Conservation (phyloP, 768 basidiomycete species). For the Neoboletus magnificus region DNA sequence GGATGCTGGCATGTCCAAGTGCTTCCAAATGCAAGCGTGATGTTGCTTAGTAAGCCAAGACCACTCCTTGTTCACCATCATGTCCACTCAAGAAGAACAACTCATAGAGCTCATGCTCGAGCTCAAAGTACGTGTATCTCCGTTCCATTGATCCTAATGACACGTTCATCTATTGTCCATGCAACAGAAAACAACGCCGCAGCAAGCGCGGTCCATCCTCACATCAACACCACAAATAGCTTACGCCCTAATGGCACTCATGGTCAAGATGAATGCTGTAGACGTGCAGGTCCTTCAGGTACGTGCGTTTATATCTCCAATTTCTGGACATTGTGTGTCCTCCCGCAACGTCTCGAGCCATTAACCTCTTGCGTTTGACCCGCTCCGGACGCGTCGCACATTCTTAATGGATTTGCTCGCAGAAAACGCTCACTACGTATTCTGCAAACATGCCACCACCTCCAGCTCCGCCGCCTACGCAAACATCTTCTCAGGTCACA, state of each 20-base stretch:
- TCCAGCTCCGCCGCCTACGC: conserved; percentile 11
- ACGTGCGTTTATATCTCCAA: conserved; percentile 2
- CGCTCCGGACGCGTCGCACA: neutral
- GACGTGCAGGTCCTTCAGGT: conserved; percentile 78
- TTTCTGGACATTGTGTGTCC: neutral
- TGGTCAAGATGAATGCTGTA: conserved; percentile 75
- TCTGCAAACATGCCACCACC: conserved; percentile 25
- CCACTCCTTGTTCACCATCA: conserved; percentile 18
- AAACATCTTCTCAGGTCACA: conserved; percentile 25
- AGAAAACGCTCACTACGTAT: conserved; percentile 66
- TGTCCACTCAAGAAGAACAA: conserved; percentile 63
- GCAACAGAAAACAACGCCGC: conserved; percentile 70
- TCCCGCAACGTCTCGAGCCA: neutral
- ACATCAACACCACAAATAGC: conserved; percentile 73
- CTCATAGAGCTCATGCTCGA: conserved; percentile 73
- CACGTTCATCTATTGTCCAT: neutral
- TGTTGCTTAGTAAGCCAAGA: conserved; percentile 16
- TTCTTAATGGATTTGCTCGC: conserved; percentile 4
- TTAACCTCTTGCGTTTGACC: neutral
- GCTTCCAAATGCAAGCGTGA: neutral
- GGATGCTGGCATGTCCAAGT: neutral
- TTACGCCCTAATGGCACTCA: conserved; percentile 70
- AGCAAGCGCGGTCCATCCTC: conserved; percentile 63
- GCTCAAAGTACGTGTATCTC: conserved; percentile 47
- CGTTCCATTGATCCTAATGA: neutral